Evolutionary conservation across 1,284 basidiomycete genomes (phyloP), one percentile per base, ranked within the genome.

Genomic region (Fomitopsis pinicola): DNA sequence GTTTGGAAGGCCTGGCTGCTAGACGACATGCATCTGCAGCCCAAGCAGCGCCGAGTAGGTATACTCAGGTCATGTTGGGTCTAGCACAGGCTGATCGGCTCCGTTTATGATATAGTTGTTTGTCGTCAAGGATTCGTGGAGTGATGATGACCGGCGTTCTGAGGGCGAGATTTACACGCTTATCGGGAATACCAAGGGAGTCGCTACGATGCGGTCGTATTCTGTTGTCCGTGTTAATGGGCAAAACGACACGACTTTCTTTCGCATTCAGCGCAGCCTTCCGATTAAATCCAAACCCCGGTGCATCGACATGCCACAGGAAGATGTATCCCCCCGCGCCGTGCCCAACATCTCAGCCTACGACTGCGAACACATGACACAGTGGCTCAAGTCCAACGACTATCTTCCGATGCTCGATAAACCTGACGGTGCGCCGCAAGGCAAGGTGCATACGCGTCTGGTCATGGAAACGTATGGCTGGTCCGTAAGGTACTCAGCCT

Each of bases 111-210:
- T 40, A 1, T 22, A 63, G 62, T 30, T 55, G 8, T 63, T 53
- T 44, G 45, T 63, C 19, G 33, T 58, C 8, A 63, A 62, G 45
- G 62, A 63, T 36, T 54, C 55, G 4, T 63, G 62, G 62, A 14
- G 57, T 48, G 62, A 63, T 42, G 56, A 62, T 19, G 33, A 59
- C 9, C 56, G 56, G 2, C 40, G 36, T 6, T 17, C 42, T 14
- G 62, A 63, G 33, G 62, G 62, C 15, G 62, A 61, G 17, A 17
- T 61, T 12, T 63, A 61, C 33, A 19, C 26, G 40, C 30, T 30
- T 8, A 57, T 60, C 30, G 59, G 59, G 2, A 5, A 8, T 14
- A 10, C 17, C 2, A 3, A 46, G 14, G 59, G 59, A 10, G 38
- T 60, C 6, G 59, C 59, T 3, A 15, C 5, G 42, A 56, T 60